These are phyloP conservation scores for Thielaviopsis populi DNA, from an alignment of 2,329 filamentous ascomycete species.

Conservation along the genomic window DNA sequence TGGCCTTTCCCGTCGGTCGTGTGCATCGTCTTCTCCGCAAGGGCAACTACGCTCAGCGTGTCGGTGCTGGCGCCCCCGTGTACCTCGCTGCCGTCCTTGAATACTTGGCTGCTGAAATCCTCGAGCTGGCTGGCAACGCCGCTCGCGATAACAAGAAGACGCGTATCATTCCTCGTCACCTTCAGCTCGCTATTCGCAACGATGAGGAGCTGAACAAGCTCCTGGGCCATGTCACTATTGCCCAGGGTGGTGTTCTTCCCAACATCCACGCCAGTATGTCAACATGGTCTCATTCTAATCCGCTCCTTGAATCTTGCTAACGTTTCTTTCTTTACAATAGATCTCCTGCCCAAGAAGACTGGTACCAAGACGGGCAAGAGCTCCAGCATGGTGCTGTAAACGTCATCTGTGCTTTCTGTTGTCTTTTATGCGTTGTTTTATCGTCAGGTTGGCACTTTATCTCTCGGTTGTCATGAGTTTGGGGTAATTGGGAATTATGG, in stretches of 20 bases:
- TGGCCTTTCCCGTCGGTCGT: slow-evolving; percentile 98
- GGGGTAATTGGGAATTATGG: slow-evolving; percentile 55
- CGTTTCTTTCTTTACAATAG: slow-evolving; percentile 31
- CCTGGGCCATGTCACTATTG: slow-evolving; percentile 87
- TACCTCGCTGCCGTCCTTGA: slow-evolving; percentile 96
- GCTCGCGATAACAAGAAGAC: slow-evolving; percentile 99
- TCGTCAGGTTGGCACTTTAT: slow-evolving; percentile 41
- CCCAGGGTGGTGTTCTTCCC: slow-evolving; percentile 90
- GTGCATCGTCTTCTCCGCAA: slow-evolving; percentile 97
- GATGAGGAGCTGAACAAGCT: slow-evolving; percentile 99
- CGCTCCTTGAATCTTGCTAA: slow-evolving; percentile 28
- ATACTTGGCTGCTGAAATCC: slow-evolving; percentile 96
- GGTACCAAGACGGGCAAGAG: slow-evolving; percentile 80
- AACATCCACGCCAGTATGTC: slow-evolving; percentile 92
- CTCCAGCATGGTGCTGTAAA: slow-evolving; percentile 87
- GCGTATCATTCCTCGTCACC: slow-evolving; percentile 96
- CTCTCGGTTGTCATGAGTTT: slow-evolving; percentile 61
- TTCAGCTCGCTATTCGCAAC: slow-evolving; percentile 98
- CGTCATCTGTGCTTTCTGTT: slow-evolving; percentile 32
- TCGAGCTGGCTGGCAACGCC: slow-evolving; percentile 96
- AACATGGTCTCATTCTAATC: not conserved
- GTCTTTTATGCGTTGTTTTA: slow-evolving; percentile 32
- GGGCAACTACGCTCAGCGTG: slow-evolving; percentile 99
- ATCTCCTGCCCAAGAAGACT: slow-evolving; percentile 99
- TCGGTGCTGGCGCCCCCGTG: slow-evolving; percentile 93